Evolutionary conservation across 2,329 filamentous ascomycete species (phyloP).

Genomic region (Capronia americana): DNA sequence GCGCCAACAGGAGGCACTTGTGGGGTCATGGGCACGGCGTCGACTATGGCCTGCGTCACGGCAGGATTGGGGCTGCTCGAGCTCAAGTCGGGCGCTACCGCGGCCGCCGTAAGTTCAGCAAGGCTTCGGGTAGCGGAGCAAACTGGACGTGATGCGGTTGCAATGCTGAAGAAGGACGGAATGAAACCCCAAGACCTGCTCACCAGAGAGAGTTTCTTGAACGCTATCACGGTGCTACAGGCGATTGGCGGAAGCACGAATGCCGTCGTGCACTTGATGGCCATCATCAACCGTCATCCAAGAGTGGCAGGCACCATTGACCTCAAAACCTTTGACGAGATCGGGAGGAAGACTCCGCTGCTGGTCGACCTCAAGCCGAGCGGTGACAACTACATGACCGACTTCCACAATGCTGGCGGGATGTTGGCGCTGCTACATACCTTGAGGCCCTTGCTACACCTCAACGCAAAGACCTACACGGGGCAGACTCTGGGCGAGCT

Average conservation of each 20-base stretch:
- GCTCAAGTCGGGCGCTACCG: slow-evolving; percentile 56
- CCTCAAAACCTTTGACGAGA: slow-evolving; percentile 55
- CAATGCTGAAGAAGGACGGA: slow-evolving; percentile 52
- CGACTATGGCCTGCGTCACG: slow-evolving; percentile 63
- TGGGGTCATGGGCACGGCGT: slow-evolving; percentile 65
- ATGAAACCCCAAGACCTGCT: slow-evolving; percentile 61
- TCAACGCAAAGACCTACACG: slow-evolving; percentile 55
- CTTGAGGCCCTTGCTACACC: slow-evolving; percentile 54
- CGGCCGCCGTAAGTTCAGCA: slow-evolving; percentile 60
- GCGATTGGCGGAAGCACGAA: slow-evolving; percentile 65
- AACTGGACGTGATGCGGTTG: slow-evolving; percentile 58
- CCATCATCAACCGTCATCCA: slow-evolving; percentile 62
- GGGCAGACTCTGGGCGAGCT: slow-evolving; percentile 57
- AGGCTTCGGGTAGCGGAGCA: slow-evolving; percentile 61
- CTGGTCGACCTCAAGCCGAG: slow-evolving; percentile 61
- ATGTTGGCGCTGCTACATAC: slow-evolving; percentile 57
- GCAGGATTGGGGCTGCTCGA: slow-evolving; percentile 62
- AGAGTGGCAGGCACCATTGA: slow-evolving; percentile 53
- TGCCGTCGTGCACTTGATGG: slow-evolving; percentile 62
- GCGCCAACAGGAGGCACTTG: slow-evolving; percentile 68
- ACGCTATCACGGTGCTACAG: slow-evolving; percentile 61
- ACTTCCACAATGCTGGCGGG: slow-evolving; percentile 61
- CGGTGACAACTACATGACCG: slow-evolving; percentile 62
- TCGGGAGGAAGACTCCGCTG: slow-evolving; percentile 55
- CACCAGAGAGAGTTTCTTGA: slow-evolving; percentile 62